phyloP scores from a whole-genome alignment of 2,329 filamentous ascomycete species.

The Ceratocystis cacaofunesta region DNA sequence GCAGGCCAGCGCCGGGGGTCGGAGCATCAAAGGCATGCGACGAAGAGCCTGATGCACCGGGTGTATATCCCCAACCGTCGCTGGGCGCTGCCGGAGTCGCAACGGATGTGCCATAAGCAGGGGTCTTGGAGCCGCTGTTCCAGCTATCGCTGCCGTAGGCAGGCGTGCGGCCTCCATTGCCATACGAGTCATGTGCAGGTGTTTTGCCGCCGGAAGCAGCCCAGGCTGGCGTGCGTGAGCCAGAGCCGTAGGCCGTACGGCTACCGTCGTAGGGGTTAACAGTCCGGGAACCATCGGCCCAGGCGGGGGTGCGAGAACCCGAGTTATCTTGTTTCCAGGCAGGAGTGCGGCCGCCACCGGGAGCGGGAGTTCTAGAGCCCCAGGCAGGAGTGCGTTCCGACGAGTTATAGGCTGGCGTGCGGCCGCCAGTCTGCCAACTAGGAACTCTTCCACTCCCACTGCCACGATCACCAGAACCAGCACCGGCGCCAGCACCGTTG shows the following conservation, averaged over 20 bases:
- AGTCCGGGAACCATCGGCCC: constrained; percentile 52
- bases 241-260: constrained; percentile 63
- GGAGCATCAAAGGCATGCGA: constrained; percentile 51
- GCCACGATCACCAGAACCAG: constrained; percentile 31
- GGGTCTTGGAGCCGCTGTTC: constrained; percentile 60
- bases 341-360: constrained; percentile 43
- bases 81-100: constrained; percentile 43
- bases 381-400: constrained; percentile 63
- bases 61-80: constrained; percentile 46
- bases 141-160: constrained; percentile 50
- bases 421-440: constrained; percentile 50
- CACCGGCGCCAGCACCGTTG: constrained; percentile 31
- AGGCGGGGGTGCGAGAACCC: constrained; percentile 53
- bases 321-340: constrained; percentile 44
- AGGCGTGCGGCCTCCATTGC: constrained; percentile 52
- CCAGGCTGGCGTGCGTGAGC: constrained; percentile 61
- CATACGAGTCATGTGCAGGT: constrained; percentile 48
- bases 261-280: constrained; percentile 58
- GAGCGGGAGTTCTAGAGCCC: constrained; percentile 48
- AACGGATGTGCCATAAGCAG: constrained; percentile 49
- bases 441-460: constrained; percentile 31
- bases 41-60: constrained; percentile 31
- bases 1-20: constrained; percentile 43
- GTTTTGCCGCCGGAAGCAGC: constrained; percentile 58
- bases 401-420: constrained; percentile 50